Evolutionary conservation across 225 moss, liverwort and hornwort species (phyloP).

Genomic region (Rhytidiadelphus loreus): DNA sequence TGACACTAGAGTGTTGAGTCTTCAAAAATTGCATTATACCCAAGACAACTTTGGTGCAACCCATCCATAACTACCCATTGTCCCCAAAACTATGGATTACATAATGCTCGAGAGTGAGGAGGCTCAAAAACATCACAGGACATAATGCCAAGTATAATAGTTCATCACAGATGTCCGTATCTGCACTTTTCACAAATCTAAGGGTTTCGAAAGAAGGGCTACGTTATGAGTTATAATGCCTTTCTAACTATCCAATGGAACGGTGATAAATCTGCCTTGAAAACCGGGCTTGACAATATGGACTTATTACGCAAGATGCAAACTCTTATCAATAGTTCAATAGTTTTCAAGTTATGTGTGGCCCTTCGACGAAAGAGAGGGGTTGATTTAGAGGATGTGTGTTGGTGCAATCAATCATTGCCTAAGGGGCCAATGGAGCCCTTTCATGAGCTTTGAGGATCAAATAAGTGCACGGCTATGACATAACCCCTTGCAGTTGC

Average conservation of each 20-base stretch:
- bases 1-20: rapidly evolving
- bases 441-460: background rate
- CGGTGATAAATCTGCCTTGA: too few relatives aligned
- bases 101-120: too few relatives aligned
- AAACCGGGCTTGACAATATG: background rate
- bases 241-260: too few relatives aligned
- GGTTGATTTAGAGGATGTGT: background rate
- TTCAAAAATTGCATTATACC: too few relatives aligned
- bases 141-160: too few relatives aligned
- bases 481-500: background rate
- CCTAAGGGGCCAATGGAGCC: background rate
- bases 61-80: background rate
- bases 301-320: background rate
- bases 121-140: too few relatives aligned
- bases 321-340: background rate
- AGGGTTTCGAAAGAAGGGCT: too few relatives aligned
- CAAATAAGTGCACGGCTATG: background rate
- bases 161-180: too few relatives aligned
- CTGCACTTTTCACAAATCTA: too few relatives aligned
- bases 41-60: background rate
- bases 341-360: background rate
- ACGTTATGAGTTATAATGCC: too few relatives aligned
- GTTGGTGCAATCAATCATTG: background rate
- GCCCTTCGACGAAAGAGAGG: background rate
- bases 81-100: too few relatives aligned